Conservation (phyloP, 2,329 filamentous ascomycete genomes). For the Colletotrichum sp. region DNA sequence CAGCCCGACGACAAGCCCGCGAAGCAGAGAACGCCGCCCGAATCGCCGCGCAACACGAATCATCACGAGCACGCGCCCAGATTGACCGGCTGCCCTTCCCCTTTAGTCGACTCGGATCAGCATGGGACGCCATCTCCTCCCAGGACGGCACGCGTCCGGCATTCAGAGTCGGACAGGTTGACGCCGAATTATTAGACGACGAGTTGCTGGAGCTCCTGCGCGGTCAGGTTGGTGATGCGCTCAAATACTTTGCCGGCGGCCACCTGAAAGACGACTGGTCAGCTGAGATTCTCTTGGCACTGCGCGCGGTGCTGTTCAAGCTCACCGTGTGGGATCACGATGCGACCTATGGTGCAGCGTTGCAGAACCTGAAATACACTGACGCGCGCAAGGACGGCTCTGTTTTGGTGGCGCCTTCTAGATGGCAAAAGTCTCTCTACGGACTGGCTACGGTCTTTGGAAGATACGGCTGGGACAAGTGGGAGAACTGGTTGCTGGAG, state of each 20-base stretch:
- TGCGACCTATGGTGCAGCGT: conserved; percentile 88
- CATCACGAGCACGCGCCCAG: conserved; percentile 58
- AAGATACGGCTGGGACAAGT: conserved; percentile 88
- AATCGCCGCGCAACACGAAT: conserved; percentile 54
- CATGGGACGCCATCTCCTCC: conserved; percentile 76
- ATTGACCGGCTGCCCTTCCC: conserved; percentile 66
- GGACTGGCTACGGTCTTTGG: conserved; percentile 87
- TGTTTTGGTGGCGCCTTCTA: conserved; percentile 73
- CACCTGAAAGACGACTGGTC: conserved; percentile 86
- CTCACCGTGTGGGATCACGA: conserved; percentile 96
- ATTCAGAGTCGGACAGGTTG: conserved; percentile 94
- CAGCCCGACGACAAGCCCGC: conserved; percentile 78
- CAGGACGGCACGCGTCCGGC: conserved; percentile 82
- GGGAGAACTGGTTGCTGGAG: conserved; percentile 84
- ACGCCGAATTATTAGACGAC: conserved; percentile 93
- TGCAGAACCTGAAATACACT: conserved; percentile 90
- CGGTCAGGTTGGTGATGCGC: conserved; percentile 82
- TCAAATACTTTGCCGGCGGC: conserved; percentile 82
- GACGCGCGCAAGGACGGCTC: conserved; percentile 75
- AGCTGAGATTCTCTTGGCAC: conserved; percentile 78
- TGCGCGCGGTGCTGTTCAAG: conserved; percentile 88
- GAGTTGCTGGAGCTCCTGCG: conserved; percentile 88
- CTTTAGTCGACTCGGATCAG: conserved; percentile 61
- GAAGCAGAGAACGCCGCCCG: conserved; percentile 69
- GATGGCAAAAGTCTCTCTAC: conserved; percentile 83